A percentile compares a stretch with the other conserved stretches of the same genome.
Conservation (phyloP, 2,329 filamentous ascomycete genomes). For the Pseudogymnoascus sp. region DNA sequence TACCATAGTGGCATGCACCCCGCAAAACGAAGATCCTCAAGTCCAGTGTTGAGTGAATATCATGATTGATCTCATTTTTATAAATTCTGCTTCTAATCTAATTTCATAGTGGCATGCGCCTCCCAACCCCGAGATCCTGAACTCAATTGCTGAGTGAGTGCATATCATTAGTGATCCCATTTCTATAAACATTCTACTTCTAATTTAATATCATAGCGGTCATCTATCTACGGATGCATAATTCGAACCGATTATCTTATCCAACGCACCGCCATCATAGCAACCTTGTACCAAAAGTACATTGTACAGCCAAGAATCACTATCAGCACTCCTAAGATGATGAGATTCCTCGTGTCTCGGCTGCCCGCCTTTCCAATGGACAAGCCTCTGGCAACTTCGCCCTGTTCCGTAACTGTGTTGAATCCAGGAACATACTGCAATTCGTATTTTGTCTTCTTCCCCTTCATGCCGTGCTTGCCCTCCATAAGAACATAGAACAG, state of each 20-base stretch:
- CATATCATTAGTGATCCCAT: background rate
- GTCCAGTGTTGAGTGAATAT: background rate
- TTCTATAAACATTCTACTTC: background rate
- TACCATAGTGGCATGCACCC: background rate
- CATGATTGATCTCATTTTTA: background rate
- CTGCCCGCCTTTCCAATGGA: background rate
- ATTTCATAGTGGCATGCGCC: background rate
- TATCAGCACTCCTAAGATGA: background rate
- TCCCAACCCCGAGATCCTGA: background rate
- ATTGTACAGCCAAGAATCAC: background rate
- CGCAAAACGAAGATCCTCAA: background rate
- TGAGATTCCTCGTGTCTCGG: background rate
- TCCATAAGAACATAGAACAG: background rate
- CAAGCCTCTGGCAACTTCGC: background rate
- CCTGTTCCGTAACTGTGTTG: background rate
- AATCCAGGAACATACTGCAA: background rate
- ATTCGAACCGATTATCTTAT: background rate
- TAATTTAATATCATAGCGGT: background rate
- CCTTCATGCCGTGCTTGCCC: background rate
- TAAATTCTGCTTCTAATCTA: background rate
- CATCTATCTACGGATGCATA: background rate
- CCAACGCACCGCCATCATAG: background rate
- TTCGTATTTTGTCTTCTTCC: background rate
- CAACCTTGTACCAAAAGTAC: background rate
- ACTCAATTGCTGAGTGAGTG: background rate